A percentile compares a stretch with the other conserved stretches of the same genome.
Conservation (phyloP, 805 yeast species). For the Pichia phayaonensis region DNA sequence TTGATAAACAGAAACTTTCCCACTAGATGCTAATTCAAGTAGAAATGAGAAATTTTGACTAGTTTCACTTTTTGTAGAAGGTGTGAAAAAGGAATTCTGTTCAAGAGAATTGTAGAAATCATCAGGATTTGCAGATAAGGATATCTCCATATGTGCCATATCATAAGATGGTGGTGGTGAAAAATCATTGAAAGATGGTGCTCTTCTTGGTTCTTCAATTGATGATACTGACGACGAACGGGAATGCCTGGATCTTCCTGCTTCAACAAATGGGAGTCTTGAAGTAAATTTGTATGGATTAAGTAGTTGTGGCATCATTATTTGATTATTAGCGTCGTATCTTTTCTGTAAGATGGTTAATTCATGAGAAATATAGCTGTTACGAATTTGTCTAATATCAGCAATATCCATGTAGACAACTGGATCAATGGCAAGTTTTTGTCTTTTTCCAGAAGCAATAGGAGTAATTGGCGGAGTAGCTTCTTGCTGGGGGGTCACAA, state of each 20-base stretch:
- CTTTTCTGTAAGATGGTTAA: background rate
- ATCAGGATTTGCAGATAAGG: background rate
- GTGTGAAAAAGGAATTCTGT: background rate
- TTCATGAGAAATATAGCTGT: background rate
- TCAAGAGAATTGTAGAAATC: background rate
- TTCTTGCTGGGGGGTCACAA: background rate
- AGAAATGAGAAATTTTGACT: background rate
- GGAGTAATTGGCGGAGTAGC: background rate
- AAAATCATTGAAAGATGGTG: background rate
- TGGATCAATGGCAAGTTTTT: background rate
- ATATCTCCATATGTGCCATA: background rate
- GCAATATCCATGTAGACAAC: background rate
- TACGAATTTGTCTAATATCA: background rate
- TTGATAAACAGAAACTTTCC: background rate
- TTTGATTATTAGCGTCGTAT: background rate
- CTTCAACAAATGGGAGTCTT: background rate
- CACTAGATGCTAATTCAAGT: background rate
- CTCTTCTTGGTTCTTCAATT: background rate
- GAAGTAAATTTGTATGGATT: background rate
- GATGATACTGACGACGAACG: background rate
- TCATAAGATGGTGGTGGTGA: background rate
- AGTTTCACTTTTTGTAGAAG: background rate
- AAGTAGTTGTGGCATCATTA: background rate
- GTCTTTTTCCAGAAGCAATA: background rate
- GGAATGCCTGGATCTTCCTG: background rate